These are phyloP conservation scores for Acanthamoeba healyi DNA, from an alignment of 208 protist genomes.

Conservation along the genomic window DNA sequence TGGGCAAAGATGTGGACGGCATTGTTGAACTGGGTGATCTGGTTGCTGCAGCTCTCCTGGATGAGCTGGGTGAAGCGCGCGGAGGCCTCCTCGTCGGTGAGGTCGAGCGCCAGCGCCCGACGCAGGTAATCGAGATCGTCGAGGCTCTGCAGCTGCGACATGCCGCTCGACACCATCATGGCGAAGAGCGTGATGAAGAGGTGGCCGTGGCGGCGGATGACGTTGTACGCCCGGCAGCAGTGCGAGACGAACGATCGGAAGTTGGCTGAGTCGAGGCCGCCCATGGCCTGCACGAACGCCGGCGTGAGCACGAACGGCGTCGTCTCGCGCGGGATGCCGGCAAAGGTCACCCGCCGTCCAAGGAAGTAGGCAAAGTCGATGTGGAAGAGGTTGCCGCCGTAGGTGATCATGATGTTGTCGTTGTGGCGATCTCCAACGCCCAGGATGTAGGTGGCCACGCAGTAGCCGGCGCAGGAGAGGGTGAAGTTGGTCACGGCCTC, in stretches of 20 bases:
- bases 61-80: conserved; percentile 85
- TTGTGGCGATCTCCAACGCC: conserved; percentile 93
- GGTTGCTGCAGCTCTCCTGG: conserved; percentile 80
- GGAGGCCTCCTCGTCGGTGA: conserved; percentile 71
- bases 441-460: conserved; percentile 95
- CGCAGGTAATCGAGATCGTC: conserved; percentile 81
- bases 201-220: conserved; percentile 86
- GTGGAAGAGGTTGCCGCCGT: conserved; percentile 91
- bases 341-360: conserved; percentile 88
- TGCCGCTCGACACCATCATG: conserved; percentile 88
- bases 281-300: conserved; percentile 91
- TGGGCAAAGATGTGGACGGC: conserved; percentile 88
- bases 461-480: conserved; percentile 94
- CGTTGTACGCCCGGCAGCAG: conserved; percentile 87
- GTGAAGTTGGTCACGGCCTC: conserved; percentile 94
- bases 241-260: conserved; percentile 86
- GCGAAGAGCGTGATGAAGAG: conserved; percentile 92
- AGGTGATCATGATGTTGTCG: conserved; percentile 91
- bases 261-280: conserved; percentile 51
- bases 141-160: conserved; percentile 77
- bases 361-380: conserved; percentile 96
- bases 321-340: neutral
- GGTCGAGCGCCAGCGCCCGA: conserved; percentile 70
- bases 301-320: conserved; percentile 93
- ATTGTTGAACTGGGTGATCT: conserved; percentile 89